Percentiles rank a stretch among this genome's conserved stretches.
Conservation (phyloP, 306 rosid genomes). For the Alnus glutinosa region DNA sequence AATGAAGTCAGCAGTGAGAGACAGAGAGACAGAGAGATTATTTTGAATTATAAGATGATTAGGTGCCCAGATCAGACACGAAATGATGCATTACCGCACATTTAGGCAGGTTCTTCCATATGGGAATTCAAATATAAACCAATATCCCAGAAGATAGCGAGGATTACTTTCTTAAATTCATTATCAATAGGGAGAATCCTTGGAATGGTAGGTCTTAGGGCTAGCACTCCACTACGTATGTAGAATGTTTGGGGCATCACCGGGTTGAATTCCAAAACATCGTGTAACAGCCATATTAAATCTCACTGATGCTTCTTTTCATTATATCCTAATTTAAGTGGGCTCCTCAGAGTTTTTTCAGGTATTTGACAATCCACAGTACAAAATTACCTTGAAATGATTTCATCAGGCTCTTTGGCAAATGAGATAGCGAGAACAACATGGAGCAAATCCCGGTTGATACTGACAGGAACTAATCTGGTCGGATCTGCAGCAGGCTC, state of each 20-base stretch:
- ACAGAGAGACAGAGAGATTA: background rate
- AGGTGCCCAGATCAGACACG: background rate
- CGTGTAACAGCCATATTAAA: background rate
- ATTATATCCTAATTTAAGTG: background rate
- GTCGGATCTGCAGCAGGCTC: conserved; percentile 97
- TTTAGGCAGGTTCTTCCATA: background rate
- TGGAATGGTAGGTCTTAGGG: background rate
- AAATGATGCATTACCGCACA: background rate
- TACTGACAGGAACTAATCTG: conserved; percentile 75
- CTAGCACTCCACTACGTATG: background rate
- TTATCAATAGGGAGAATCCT: background rate
- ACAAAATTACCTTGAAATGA: conserved; percentile 72
- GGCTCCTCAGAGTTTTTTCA: background rate
- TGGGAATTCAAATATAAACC: background rate
- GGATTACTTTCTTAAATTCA: background rate
- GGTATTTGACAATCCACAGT: conserved; percentile 12
- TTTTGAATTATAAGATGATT: background rate
- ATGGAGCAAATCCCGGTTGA: conserved; percentile 79
- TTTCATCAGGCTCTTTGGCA: conserved; percentile 90
- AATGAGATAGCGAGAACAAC: conserved; percentile 82
- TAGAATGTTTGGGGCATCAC: background rate
- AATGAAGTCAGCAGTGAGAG: conserved; percentile 1
- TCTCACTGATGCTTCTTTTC: background rate
- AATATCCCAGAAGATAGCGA: background rate
- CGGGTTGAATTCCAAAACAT: background rate